phyloP scores from a whole-genome alignment of 2,329 filamentous ascomycete species.

The Fusarium drepaniforme region DNA sequence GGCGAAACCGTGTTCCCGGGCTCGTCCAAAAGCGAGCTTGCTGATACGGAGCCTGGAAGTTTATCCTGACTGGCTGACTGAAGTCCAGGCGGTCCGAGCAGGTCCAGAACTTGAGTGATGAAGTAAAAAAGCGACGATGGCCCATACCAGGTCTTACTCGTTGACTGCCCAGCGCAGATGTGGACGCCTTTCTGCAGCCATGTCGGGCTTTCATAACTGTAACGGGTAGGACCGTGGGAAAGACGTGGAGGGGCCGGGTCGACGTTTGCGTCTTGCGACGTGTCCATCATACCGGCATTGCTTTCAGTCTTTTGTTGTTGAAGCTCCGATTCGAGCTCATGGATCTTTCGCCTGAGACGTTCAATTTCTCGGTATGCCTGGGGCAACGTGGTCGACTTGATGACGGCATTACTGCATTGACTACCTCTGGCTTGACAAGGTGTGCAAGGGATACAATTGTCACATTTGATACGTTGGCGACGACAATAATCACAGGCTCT shows the following conservation, averaged over 20 bases:
- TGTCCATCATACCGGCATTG: background rate
- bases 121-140: constrained; percentile 21
- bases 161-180: constrained; percentile 3
- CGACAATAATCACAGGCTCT: constrained; percentile 25
- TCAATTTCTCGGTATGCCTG: background rate
- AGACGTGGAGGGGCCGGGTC: background rate
- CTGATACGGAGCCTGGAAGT: background rate
- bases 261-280: background rate
- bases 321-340: background rate
- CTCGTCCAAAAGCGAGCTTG: background rate
- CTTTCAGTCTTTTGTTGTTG: background rate
- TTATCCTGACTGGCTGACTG: background rate
- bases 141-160: constrained; percentile 19
- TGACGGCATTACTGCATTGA: background rate
- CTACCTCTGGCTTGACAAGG: background rate
- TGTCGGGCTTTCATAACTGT: background rate
- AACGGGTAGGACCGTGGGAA: background rate
- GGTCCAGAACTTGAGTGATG: background rate
- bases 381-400: background rate
- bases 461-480: constrained; percentile 18
- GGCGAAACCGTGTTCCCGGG: background rate
- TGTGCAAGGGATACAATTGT: background rate
- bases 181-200: constrained; percentile 5
- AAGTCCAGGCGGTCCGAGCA: background rate
- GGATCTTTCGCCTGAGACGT: background rate